Evolutionary conservation across 208 protist genomes (phyloP), one percentile per base, ranked within the genome.

Genomic region (Pavlovales sp.): DNA sequence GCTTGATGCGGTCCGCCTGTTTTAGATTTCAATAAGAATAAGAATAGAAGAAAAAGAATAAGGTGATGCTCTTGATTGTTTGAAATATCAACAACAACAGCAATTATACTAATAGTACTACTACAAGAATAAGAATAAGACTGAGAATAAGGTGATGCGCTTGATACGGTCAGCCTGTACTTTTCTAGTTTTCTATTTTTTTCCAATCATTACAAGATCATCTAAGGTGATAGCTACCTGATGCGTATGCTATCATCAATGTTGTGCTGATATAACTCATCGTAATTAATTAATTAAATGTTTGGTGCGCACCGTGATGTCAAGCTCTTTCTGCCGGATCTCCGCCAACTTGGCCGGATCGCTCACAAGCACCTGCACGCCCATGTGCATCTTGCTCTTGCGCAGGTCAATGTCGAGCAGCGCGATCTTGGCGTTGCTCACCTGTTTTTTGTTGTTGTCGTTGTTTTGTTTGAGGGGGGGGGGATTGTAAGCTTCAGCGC

Each of bases 361-460:
- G 30, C 86, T 97, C 75, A 99, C 97, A 66, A 97, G 94, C 75
- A 99, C 97, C 14, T 28, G 90, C 87, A 99, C 96, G 67, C 98
- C 98, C 32, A 99, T 91, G 90, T 95, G 94, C 95, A 99, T 96
- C 93, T 98, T 97, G 39, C 96, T 94, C 66, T 97, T 97, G 67
- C 97, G 95, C 10, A 99, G 95, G 91, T 99, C 97, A 88, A 99
- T 98, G 92, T 99, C 99, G 42, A 99, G 93, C 40, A 99, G 94
- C 0, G 98, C 99, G 88, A 99, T 99, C 90, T 98, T 98, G 30
- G 98, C 98, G 86, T 97, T 94, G 80, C 95, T 93, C 32, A 99
- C 92, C 11, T 66, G n/a, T n/a, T n/a, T n/a, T n/a, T n/a, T n/a
- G n/a, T n/a, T n/a, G n/a, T n/a, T 88, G 90, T 89, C n/a, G n/a